These are phyloP conservation scores for Stylonectria norvegica DNA, from an alignment of 2,329 filamentous ascomycete species.

Conservation along the genomic window DNA sequence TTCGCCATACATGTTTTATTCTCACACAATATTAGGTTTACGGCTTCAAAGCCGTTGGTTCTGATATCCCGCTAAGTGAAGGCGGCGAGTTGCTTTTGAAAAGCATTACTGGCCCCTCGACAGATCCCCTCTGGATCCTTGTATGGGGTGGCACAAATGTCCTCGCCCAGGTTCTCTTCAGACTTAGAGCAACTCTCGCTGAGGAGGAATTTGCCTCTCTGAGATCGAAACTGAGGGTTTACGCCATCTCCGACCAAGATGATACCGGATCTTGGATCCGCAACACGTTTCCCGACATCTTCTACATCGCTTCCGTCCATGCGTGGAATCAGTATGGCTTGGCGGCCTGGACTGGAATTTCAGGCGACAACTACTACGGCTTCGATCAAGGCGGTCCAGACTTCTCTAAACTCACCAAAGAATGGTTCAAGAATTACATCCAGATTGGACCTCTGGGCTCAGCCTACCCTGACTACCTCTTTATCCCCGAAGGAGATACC, in stretches of 20 bases:
- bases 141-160: conserved; percentile 53
- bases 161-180: conserved; percentile 46
- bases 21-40: conserved; percentile 24
- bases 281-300: conserved; percentile 49
- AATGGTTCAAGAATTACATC: conserved; percentile 52
- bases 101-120: conserved; percentile 18
- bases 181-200: conserved; percentile 28
- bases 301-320: conserved; percentile 55
- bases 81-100: conserved; percentile 43
- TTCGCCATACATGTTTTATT: not conserved
- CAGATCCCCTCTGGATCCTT: conserved; percentile 48
- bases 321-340: conserved; percentile 53
- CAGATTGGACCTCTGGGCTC: conserved; percentile 45
- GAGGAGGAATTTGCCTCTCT: conserved; percentile 34
- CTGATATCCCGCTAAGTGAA: conserved; percentile 30
- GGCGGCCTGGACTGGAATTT: conserved; percentile 56
- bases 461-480: conserved; percentile 45
- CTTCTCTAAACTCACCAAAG: conserved; percentile 42
- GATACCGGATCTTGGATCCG: conserved; percentile 56
- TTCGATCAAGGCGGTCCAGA: conserved; percentile 37
- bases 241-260: conserved; percentile 59
- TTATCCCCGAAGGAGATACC: conserved; percentile 52
- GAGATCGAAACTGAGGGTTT: conserved; percentile 44
- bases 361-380: conserved; percentile 33
- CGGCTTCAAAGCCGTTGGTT: conserved; percentile 31